Percentiles rank a stretch among this genome's conserved stretches.
Conservation (phyloP, 352 stramenopile genomes). For the Phytophthora cryptogea region DNA sequence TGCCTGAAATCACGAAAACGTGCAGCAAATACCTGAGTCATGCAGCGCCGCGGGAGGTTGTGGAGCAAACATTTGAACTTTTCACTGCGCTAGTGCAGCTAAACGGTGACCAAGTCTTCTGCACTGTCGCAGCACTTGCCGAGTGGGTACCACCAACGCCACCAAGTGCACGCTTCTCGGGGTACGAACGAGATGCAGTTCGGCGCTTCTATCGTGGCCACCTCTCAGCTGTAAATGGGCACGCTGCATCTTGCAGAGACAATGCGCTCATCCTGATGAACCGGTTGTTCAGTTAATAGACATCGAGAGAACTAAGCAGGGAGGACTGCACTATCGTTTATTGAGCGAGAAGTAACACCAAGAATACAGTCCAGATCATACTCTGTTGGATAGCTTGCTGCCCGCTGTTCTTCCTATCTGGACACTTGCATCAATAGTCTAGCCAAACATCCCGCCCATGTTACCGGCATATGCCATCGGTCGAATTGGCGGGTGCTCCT, state of each 20-base stretch:
- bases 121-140: conserved; percentile 47
- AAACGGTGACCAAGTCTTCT: conserved; percentile 82
- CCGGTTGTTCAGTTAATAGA: conserved; percentile 30
- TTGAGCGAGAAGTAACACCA: conserved; percentile 24
- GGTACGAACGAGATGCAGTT: conserved; percentile 34
- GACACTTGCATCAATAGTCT: conserved; percentile 35
- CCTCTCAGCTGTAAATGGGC: conserved; percentile 20
- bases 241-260: conserved; percentile 24
- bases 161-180: conserved; percentile 46
- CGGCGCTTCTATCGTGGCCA: conserved; percentile 41
- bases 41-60: conserved; percentile 38
- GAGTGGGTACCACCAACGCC: conserved; percentile 58
- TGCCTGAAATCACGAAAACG: conserved; percentile 53
- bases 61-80: conserved; percentile 43
- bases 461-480: conserved; percentile 91
- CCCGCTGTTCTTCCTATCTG: conserved; percentile 30
- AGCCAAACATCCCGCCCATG: conserved; percentile 91
- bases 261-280: conserved; percentile 41
- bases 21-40: conserved; percentile 56
- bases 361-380: conserved; percentile 18
- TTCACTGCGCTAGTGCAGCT: conserved; percentile 51
- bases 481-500: conserved; percentile 89
- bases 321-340: conserved; percentile 29
- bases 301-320: conserved; percentile 10
- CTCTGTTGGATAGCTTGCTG: conserved; percentile 24